Conservation (phyloP, 352 stramenopile species). For the Pythium dissimile region DNA sequence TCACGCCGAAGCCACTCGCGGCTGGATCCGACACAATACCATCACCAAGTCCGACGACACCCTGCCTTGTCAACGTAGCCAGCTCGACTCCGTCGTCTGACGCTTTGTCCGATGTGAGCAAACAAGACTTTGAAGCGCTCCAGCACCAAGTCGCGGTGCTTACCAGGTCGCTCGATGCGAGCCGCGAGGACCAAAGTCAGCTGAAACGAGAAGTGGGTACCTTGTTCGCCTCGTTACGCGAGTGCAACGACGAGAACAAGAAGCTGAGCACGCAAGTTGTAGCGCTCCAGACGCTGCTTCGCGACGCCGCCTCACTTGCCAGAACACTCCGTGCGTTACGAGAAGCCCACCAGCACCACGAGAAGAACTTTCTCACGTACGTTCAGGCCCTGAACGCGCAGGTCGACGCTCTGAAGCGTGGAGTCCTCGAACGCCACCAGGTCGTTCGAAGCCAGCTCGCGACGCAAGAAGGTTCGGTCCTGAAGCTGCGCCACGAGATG, state of each 20-base stretch:
- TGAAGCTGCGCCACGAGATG: background rate
- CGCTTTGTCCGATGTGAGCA: no score
- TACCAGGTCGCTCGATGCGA: background rate
- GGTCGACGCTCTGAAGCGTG: background rate
- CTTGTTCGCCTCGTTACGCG: background rate
- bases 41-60: background rate
- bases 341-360: slow-evolving; percentile 1
- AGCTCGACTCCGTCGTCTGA: no score
- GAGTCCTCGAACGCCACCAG: background rate
- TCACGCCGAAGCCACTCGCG: no score
- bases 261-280: background rate
- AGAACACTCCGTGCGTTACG: background rate
- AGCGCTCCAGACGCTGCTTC: background rate
- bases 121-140: background rate
- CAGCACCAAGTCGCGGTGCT: background rate
- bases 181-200: background rate
- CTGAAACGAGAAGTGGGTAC: background rate
- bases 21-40: no score
- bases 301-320: slow-evolving; percentile 5
- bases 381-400: background rate
- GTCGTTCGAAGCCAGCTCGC: background rate
- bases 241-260: background rate
- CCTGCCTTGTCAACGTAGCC: no score
- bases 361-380: slow-evolving; percentile 2
- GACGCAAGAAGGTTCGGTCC: background rate